A percentile compares a stretch with the other conserved stretches of the same genome.
Evolutionary conservation across 164 flowering plant genomes (phyloP).

Genomic region (Stephania yunnanensis): DNA sequence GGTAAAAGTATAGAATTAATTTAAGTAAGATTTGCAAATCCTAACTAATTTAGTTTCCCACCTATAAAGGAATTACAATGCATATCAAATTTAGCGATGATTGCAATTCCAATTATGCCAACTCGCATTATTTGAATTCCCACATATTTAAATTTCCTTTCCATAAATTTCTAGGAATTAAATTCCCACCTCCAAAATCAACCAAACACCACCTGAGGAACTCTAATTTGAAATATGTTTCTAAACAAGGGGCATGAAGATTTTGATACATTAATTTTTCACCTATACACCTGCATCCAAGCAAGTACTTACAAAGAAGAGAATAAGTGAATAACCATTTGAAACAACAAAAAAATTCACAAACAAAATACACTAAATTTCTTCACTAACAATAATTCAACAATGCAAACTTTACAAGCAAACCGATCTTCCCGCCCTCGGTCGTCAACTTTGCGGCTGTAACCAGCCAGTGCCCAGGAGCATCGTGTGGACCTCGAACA

Average conservation of each 20-base stretch:
- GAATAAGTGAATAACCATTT: neutral
- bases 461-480: constrained; percentile 84
- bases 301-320: constrained; percentile 1
- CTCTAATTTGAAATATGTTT: neutral
- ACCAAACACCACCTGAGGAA: neutral
- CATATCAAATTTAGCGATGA: too few species aligned
- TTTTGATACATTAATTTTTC: neutral
- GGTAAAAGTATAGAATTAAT: too few species aligned
- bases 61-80: too few species aligned
- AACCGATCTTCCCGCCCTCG: constrained; percentile 64
- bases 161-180: too few species aligned
- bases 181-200: too few species aligned
- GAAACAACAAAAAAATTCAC: neutral
- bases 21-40: too few species aligned
- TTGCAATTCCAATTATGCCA: too few species aligned
- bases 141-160: too few species aligned
- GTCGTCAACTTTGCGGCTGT: constrained; percentile 61
- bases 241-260: neutral
- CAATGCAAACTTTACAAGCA: constrained; percentile 72
- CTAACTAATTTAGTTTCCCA: too few species aligned
- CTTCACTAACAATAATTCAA: constrained; percentile 34
- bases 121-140: too few species aligned
- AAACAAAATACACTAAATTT: neutral
- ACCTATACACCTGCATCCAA: neutral
- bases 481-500: constrained; percentile 62